phyloP scores from a whole-genome alignment of 2,329 filamentous ascomycete species.

The Colletotrichum noveboracense region DNA sequence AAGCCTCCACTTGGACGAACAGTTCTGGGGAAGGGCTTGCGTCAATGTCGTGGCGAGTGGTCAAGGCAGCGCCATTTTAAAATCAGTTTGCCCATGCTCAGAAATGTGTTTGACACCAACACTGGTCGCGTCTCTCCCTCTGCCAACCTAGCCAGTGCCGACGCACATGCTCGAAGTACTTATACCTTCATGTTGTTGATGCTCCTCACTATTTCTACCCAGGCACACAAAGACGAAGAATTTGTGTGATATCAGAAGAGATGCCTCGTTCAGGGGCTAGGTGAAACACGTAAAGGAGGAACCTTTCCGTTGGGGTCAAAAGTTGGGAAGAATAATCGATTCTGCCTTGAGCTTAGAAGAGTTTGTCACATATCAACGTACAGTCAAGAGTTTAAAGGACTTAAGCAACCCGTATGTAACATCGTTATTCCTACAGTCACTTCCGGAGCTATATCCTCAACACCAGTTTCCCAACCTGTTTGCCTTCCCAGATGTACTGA shows the following conservation, averaged over 20 bases:
- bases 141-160: no score
- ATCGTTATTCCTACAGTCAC: neutral
- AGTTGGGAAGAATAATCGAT: no score
- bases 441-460: neutral
- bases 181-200: no score
- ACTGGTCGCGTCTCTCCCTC: no score
- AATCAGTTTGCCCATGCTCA: neutral
- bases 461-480: slow-evolving; percentile 48
- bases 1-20: neutral
- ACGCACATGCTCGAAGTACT: no score
- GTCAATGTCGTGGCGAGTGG: neutral
- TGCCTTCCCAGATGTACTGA: slow-evolving; percentile 45
- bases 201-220: no score
- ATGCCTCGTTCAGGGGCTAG: no score
- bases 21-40: neutral
- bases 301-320: no score
- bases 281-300: no score
- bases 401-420: rapidly evolving
- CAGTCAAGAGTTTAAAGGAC: rapidly evolving
- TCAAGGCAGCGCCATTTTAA: neutral
- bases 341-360: neutral
- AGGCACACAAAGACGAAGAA: no score
- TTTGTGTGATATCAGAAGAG: no score
- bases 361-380: neutral
- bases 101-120: no score